These are phyloP conservation scores for Trichoderma reesei DNA, from an alignment of 495 filamentous ascomycete genomes.

Conservation along the genomic window DNA sequence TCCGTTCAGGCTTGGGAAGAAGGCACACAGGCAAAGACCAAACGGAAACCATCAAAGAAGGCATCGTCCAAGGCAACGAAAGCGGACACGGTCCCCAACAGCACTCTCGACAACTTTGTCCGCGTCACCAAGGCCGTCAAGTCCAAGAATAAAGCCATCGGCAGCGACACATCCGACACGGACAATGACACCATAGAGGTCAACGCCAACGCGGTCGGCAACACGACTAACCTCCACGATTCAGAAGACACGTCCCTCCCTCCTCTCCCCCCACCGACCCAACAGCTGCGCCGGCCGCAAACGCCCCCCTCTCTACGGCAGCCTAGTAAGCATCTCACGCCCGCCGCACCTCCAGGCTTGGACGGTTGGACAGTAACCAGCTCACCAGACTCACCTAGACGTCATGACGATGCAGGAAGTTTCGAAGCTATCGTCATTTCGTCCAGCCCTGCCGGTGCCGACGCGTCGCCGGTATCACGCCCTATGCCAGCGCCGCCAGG, in stretches of 20 bases:
- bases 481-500: conserved; percentile 10
- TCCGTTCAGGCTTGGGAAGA: conserved; percentile 72
- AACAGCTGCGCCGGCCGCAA: conserved; percentile 3
- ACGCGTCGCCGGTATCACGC: conserved; percentile 17
- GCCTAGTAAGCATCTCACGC: conserved; percentile 11
- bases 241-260: neutral
- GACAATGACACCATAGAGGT: neutral
- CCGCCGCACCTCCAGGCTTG: conserved; percentile 16
- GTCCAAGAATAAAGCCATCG: neutral
- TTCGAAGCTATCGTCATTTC: conserved; percentile 32
- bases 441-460: conserved; percentile 27
- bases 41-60: conserved; percentile 20
- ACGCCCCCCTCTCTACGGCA: neutral
- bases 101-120: conserved; percentile 9
- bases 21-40: conserved; percentile 39
- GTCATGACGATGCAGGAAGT: conserved; percentile 16
- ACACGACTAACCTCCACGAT: neutral
- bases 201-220: neutral
- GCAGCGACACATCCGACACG: neutral
- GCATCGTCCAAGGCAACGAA: conserved; percentile 5
- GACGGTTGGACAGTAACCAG: conserved; percentile 32
- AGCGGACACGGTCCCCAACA: neutral
- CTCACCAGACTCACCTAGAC: conserved; percentile 28
- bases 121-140: conserved; percentile 5
- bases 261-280: conserved; percentile 18